These are phyloP conservation scores for Triglochin maritima DNA, from an alignment of 106 monocot species.

Conservation along the genomic window DNA sequence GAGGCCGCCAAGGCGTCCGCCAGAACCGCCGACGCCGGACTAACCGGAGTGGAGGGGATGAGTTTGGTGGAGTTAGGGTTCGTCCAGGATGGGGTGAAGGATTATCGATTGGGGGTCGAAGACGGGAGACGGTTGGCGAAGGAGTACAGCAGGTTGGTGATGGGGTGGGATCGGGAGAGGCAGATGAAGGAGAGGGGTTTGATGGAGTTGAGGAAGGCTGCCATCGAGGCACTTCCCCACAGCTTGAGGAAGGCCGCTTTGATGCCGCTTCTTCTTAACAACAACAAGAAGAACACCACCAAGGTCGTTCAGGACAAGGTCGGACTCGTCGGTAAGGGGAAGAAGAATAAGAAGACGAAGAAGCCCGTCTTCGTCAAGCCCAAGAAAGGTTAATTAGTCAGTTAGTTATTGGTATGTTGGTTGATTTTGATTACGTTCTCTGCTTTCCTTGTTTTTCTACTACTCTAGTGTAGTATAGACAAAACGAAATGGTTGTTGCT, in stretches of 20 bases:
- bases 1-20: conserved; percentile 7
- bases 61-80: conserved; percentile 50
- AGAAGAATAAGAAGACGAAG: neutral
- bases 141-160: conserved; percentile 81
- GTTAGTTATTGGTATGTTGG: neutral
- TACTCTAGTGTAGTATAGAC: too few relatives aligned
- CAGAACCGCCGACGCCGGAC: conserved; percentile 5
- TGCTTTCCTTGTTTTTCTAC: too few relatives aligned
- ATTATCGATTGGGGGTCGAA: conserved; percentile 74
- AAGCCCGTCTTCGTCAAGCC: neutral
- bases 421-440: neutral
- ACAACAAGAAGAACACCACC: conserved; percentile 1
- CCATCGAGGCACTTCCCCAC: conserved; percentile 80
- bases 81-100: conserved; percentile 62
- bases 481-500: too few relatives aligned
- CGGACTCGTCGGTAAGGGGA: neutral
- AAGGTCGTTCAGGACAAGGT: neutral
- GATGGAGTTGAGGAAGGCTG: conserved; percentile 76
- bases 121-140: conserved; percentile 81
- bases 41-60: conserved; percentile 75
- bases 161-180: conserved; percentile 62
- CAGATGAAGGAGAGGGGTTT: conserved; percentile 55
- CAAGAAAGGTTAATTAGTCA: neutral
- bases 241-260: conserved; percentile 50
- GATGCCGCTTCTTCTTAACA: conserved; percentile 26